Evolutionary conservation across 257 asterid genomes (phyloP).

Genomic region (Lavandula angustifolia): DNA sequence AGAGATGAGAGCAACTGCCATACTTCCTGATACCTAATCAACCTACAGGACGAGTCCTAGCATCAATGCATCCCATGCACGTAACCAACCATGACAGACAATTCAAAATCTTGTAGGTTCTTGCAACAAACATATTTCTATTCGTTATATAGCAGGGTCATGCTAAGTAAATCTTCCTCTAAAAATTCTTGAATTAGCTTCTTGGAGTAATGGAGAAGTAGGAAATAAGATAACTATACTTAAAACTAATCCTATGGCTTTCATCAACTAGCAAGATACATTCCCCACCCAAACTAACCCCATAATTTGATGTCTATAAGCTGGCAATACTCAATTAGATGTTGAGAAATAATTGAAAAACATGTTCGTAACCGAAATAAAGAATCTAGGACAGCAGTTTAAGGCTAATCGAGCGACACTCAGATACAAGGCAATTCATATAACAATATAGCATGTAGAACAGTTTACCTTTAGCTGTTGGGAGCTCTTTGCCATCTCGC

Average conservation of each 20-base stretch:
- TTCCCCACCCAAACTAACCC: slow-evolving; percentile 4
- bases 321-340: not conserved
- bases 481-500: slow-evolving; percentile 87
- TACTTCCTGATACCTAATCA: not conserved
- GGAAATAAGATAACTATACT: not conserved
- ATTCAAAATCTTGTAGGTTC: slow-evolving; percentile 3
- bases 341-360: not conserved
- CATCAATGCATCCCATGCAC: not conserved
- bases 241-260: not conserved
- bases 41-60: not conserved
- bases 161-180: not conserved
- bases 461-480: slow-evolving; percentile 75
- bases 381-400: not conserved
- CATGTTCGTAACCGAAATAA: not conserved
- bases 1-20: not conserved
- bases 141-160: slow-evolving; percentile 3
- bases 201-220: not conserved
- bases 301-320: not conserved
- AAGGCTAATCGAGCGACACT: not conserved
- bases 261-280: not conserved
- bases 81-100: not conserved
- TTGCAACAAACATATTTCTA: not conserved
- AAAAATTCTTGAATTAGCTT: slow-evolving; percentile 1
- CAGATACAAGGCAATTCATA: not conserved
- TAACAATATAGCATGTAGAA: slow-evolving; percentile 3